phyloP scores from a whole-genome alignment of 2,329 filamentous ascomycete genomes.

The Colletotrichum scovillei region DNA sequence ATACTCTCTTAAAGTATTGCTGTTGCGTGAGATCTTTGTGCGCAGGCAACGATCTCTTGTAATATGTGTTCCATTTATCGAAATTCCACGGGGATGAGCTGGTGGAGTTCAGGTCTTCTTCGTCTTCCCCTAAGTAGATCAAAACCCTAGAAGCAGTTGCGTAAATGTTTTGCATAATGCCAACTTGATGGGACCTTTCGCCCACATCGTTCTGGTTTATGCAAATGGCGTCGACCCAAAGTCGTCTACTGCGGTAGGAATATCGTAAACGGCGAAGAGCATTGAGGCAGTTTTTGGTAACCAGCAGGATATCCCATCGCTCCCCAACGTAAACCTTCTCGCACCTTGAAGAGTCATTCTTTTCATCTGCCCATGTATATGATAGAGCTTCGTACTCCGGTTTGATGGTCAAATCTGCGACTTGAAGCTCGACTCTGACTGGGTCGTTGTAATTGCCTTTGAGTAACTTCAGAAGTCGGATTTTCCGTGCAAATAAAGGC shows the following conservation, averaged over 20 bases:
- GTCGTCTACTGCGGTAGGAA: neutral
- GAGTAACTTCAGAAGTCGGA: neutral
- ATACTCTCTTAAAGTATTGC: no score
- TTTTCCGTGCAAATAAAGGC: neutral
- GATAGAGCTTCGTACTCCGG: constrained; percentile 28
- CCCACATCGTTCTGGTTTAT: constrained; percentile 27
- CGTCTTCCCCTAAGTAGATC: no score
- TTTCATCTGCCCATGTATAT: constrained; percentile 24
- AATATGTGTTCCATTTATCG: no score
- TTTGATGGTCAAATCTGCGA: neutral
- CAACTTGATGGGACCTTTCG: constrained; percentile 36
- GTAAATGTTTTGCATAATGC: constrained; percentile 29
- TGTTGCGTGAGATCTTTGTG: no score
- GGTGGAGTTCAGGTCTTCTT: no score
- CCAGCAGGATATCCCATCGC: neutral
- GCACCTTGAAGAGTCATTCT: neutral
- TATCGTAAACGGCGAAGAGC: constrained; percentile 15
- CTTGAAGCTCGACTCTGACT: neutral
- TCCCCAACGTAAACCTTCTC: constrained; percentile 1
- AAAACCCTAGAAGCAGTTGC: no score
- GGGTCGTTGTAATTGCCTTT: neutral
- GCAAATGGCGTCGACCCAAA: constrained; percentile 17
- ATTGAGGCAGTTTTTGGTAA: constrained; percentile 15
- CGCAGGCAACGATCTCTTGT: no score
- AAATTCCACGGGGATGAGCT: no score